Base-by-base conservation (phyloP, 2,329 filamentous ascomycete species). In the Diaporthe caulivora region DNA sequence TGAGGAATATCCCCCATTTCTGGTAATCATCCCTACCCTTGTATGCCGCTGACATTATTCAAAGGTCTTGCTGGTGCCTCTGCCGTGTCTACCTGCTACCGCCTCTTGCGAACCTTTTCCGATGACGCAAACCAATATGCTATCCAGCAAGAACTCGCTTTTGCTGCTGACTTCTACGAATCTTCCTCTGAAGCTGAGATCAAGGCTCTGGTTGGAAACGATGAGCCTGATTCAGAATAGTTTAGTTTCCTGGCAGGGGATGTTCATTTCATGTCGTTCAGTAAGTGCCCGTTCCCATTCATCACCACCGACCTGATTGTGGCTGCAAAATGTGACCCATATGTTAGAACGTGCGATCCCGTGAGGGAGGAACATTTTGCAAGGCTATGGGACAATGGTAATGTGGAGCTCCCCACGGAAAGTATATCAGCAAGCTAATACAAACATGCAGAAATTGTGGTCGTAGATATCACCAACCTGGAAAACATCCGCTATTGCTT, bases 211-310 rank as follows among this genome's bases (percentile, higher is more conserved):
- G 15, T 4, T 29, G 0, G 6, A 1, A 13, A 1, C 17, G 9
- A 31, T 6, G 1, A 2, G 1, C 11, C 1, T 21, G 1, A 0
- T 53, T 13, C 1, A 13, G n/a, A n/a, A n/a, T n/a, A n/a, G n/a
- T n/a, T n/a, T n/a, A n/a, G n/a, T n/a, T n/a, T n/a, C n/a, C n/a
- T n/a, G n/a, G n/a, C n/a, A n/a, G n/a, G n/a, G n/a, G n/a, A n/a
- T n/a, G n/a, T n/a, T n/a, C n/a, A n/a, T n/a, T n/a, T n/a, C n/a
- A n/a, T n/a, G n/a, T n/a, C n/a, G n/a, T n/a, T n/a, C n/a, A n/a
- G n/a, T n/a, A n/a, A 8, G 1, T n/a, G 17, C 21, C 40, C 58
- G 6, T 47, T 64, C 26, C 58, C 58, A 26, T 64, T 64, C 26
- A 64, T 64, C 40, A 64, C 40, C 1, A 47, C 58, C n/a, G 47